Evolutionary conservation across 352 stramenopile genomes (phyloP).

Genomic region (Phytopythium montanum): DNA sequence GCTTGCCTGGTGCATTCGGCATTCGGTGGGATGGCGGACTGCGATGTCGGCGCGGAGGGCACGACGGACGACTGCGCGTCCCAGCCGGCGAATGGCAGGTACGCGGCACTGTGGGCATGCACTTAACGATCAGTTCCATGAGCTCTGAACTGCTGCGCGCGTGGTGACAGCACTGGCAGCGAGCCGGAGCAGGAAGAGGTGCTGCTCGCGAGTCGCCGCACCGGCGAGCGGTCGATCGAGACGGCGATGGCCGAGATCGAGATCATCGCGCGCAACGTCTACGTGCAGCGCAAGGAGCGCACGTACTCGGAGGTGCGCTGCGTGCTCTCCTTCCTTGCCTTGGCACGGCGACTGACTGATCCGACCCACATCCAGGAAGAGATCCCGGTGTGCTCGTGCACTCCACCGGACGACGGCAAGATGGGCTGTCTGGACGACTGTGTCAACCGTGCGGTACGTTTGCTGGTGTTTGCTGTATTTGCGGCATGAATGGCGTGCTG

Average conservation of each 20-base stretch:
- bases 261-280: conserved; percentile 69
- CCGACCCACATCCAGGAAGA: conserved; percentile 73
- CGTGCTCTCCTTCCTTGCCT: neutral
- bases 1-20: neutral
- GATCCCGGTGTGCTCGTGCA: conserved; percentile 57
- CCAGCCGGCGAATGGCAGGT: neutral
- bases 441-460: conserved; percentile 61
- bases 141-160: neutral
- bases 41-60: neutral
- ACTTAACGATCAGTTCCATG: too few relatives aligned
- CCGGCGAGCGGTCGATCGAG: conserved; percentile 62
- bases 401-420: conserved; percentile 20
- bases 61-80: neutral
- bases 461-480: neutral
- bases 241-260: conserved; percentile 67
- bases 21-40: neutral
- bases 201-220: conserved; percentile 52
- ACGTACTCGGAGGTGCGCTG: conserved; percentile 34
- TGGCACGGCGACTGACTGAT: conserved; percentile 1
- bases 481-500: neutral
- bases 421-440: conserved; percentile 71
- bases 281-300: conserved; percentile 66
- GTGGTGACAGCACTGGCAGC: neutral
- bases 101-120: neutral
- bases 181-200: conserved; percentile 25